Conservation (phyloP, 768 basidiomycete species). For the Sporobolomyces roseus region DNA sequence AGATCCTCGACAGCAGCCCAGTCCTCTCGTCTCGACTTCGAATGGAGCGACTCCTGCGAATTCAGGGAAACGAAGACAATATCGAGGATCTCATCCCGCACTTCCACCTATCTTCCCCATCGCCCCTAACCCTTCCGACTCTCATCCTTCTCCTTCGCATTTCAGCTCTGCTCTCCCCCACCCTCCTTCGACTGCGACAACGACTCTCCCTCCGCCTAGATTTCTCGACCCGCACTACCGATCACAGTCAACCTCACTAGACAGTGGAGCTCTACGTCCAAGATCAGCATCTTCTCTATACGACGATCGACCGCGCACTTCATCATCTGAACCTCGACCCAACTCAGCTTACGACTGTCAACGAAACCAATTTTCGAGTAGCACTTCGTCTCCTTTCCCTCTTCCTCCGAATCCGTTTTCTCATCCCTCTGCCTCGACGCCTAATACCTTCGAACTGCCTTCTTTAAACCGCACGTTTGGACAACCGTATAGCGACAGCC, state of each 20-base stretch:
- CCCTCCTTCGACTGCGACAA: neutral
- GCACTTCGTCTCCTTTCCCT: neutral
- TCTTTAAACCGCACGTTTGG: too few relatives aligned
- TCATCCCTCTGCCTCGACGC: too few relatives aligned
- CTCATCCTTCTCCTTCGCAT: too few relatives aligned
- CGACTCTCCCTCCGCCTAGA: neutral
- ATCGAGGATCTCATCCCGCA: slow-evolving; percentile 11
- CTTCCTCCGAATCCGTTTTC: too few relatives aligned
- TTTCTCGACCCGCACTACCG: neutral
- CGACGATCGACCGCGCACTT: slow-evolving; percentile 9
- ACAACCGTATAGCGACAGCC: too few relatives aligned
- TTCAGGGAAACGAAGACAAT: slow-evolving; percentile 3
- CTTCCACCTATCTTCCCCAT: slow-evolving; percentile 4
- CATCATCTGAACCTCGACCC: slow-evolving; percentile 16
- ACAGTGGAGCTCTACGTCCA: neutral
- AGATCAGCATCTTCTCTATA: neutral
- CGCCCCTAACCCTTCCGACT: too few relatives aligned
- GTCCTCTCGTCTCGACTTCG: neutral
- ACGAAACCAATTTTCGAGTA: neutral
- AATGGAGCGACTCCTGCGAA: neutral
- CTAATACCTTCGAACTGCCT: too few relatives aligned
- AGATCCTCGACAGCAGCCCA: slow-evolving; percentile 20
- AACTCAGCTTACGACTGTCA: slow-evolving; percentile 11
- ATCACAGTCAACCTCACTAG: neutral
- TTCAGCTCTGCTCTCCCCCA: too few relatives aligned